phyloP scores from a whole-genome alignment of 345 rosid genomes.

The thale cress (Arabidopsis thaliana) region TAIR10.1 NC_003076.8:15883001-15883500 shows the following conservation, averaged over 20 bases:
- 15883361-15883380: constrained; percentile 39
- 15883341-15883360: constrained; percentile 30
- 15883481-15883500: constrained; percentile 35
- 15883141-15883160: constrained; percentile 35
- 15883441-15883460: constrained; percentile 39
- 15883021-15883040: constrained; percentile 8
- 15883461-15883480: constrained; percentile 40
- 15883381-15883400: constrained; percentile 45
- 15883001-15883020: constrained; percentile 15
- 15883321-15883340: constrained; percentile 25
- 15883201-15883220: constrained; percentile 20
- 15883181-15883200: constrained; percentile 16
- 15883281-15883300: constrained; percentile 26
- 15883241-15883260: constrained; percentile 4
- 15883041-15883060: constrained; percentile 36
- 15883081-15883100: constrained; percentile 40
- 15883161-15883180: constrained; percentile 6
- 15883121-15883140: constrained; percentile 16
- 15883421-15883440: constrained; percentile 51
- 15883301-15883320: constrained; percentile 45
- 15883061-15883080: constrained; percentile 27
- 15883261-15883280: constrained; percentile 16
- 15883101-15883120: constrained; percentile 42
- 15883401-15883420: constrained; percentile 33
- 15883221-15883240: constrained; percentile 25